Evolutionary conservation across 1,139 yeast genomes (phyloP).

Genomic region (Diutina pseudorugosa): DNA sequence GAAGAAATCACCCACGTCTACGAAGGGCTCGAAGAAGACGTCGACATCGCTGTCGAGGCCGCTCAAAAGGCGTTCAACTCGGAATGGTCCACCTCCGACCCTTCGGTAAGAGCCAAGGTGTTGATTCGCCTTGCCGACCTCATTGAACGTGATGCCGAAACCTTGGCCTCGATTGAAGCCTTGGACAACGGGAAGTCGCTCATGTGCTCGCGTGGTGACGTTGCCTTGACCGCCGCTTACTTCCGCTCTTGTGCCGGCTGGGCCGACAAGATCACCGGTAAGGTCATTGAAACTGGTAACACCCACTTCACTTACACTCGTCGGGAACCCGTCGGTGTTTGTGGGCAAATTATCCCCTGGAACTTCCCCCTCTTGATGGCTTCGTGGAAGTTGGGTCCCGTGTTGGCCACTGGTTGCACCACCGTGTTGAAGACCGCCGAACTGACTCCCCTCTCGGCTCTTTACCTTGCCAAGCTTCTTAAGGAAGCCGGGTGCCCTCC

Average conservation of each 20-base stretch:
- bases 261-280: constrained; percentile 17
- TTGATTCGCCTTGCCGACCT: constrained; percentile 11
- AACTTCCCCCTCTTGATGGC: constrained; percentile 79
- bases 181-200: constrained; percentile 12
- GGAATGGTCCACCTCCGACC: constrained; percentile 11
- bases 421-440: constrained; percentile 74
- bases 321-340: constrained; percentile 65
- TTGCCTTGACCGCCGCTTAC: constrained; percentile 12
- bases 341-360: constrained; percentile 83
- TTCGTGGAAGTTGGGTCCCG: constrained; percentile 82
- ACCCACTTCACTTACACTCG: constrained; percentile 19
- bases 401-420: constrained; percentile 72
- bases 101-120: constrained; percentile 9
- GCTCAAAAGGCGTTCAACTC: constrained; percentile 38
- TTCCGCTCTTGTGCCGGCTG: constrained; percentile 17
- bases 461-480: constrained; percentile 46
- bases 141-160: constrained; percentile 10
- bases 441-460: constrained; percentile 72
- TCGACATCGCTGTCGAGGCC: constrained; percentile 45
- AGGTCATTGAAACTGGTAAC: constrained; percentile 14
- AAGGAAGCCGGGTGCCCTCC: constrained; percentile 68
- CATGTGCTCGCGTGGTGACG: constrained; percentile 11
- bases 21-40: constrained; percentile 46
- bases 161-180: constrained; percentile 11
- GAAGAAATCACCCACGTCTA: constrained; percentile 40